Percentiles rank a stretch among this genome's conserved stretches.
Conservation (phyloP, 1,284 basidiomycete species). For the Abortiporus biennis region DNA sequence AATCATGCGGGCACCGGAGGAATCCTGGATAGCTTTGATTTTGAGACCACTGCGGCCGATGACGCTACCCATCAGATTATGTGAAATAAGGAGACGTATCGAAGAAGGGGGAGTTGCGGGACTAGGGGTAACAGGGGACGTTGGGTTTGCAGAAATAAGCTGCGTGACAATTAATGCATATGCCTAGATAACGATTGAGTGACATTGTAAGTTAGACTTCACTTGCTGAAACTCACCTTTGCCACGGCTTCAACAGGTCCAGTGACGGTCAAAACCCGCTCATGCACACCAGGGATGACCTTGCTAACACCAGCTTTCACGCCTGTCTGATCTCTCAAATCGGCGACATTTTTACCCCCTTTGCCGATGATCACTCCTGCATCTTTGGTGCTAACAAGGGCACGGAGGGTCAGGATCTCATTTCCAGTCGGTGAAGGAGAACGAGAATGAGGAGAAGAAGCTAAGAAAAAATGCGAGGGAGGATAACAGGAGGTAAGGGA, state of each 20-base stretch:
- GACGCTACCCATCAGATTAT: constrained; percentile 99
- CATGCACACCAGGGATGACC: constrained; percentile 95
- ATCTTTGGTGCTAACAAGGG: constrained; percentile 94
- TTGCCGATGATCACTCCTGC: constrained; percentile 97
- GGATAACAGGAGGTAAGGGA: constrained; percentile 8
- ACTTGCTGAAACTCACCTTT: constrained; percentile 48
- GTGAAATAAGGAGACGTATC: constrained; percentile 93
- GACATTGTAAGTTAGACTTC: constrained; percentile 6
- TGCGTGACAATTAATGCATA: constrained; percentile 94
- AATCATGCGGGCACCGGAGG: constrained; percentile 94
- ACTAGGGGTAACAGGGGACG: constrained; percentile 56
- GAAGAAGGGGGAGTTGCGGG: constrained; percentile 72
- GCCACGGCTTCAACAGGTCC: constrained; percentile 90
- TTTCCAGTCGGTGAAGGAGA: constrained; percentile 57
- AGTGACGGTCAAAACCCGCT: constrained; percentile 92
- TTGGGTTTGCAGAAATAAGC: constrained; percentile 74
- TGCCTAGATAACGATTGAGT: constrained; percentile 47
- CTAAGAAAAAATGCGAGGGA: constrained; percentile 14
- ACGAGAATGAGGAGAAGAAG: constrained; percentile 51
- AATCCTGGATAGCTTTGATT: constrained; percentile 99
- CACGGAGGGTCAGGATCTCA: constrained; percentile 81
- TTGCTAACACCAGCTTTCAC: constrained; percentile 99
- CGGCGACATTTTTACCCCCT: constrained; percentile 94
- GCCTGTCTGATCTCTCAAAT: constrained; percentile 89
- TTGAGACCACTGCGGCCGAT: constrained; percentile 96